Evolutionary conservation across 2,329 filamentous ascomycete species (phyloP), one percentile per base, ranked within the genome.

Genomic region (Remersonia thermophila): DNA sequence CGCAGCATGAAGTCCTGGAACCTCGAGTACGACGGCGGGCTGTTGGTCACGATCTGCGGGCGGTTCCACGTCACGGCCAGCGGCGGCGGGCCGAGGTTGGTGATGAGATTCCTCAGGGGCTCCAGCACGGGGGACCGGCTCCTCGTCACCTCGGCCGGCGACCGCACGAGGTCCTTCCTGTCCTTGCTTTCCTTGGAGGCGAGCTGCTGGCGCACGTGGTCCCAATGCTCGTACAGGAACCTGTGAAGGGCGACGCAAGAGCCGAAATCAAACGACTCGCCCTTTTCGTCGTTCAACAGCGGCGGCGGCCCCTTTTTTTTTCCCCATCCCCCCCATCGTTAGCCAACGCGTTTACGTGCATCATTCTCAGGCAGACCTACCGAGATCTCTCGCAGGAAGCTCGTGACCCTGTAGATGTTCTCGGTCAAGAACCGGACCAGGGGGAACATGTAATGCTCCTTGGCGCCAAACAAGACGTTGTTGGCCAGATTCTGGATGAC

Each of bases 1-100:
- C 71, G 69, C 31, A 82, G 64, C 77, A 82, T 82, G 48, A 82
- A 82, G 45, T 80, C 73, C 45, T 82, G 77, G 45, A 82, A 82
- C 16, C 75, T 64, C 2, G 76, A 80, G 51, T 81, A 82, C 6
- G 71, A 60, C 1, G 73, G 71, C 4, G 77, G 76, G 13, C 58
- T 71, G 44, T 80, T 82, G 17, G 66, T 55, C 1, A 73, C 71
- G n/a, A 81, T 72, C 33, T 71, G 67, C 8, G 77, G 77, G 33
- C 76, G 63, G 44, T 80, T 81, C 74, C 77, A 80, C 1, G 76
- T 79, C 6, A 81, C 72, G 30, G 77, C 75, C 44, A 81, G 60
- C 2, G 76, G 76, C 13, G 77, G 77, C 9, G 77, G 75, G 0
- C 77, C 77, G 15, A 82, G 62, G 38, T 77, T 79, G 10, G 71